Conservation (phyloP, 2,329 filamentous ascomycete genomes). For the Emydomyces testavorans region DNA sequence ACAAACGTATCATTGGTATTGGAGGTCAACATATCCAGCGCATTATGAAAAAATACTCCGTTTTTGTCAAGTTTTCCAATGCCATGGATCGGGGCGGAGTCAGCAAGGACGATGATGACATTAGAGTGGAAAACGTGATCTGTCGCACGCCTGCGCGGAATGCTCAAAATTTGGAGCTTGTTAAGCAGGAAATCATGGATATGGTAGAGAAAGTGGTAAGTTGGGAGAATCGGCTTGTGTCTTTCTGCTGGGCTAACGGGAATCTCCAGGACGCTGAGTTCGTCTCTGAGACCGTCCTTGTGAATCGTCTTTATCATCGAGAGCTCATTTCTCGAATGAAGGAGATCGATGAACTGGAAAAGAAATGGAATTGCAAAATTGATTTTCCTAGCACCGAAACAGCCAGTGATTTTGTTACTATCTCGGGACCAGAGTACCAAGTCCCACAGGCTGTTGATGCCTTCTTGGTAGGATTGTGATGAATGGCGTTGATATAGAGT, state of each 20-base stretch:
- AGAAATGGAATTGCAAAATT: constrained; percentile 99
- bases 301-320: constrained; percentile 90
- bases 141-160: constrained; percentile 95
- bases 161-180: constrained; percentile 87
- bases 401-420: constrained; percentile 88
- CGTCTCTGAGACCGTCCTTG: constrained; percentile 82
- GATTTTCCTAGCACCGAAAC: constrained; percentile 95
- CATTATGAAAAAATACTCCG: constrained; percentile 99
- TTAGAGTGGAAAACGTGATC: constrained; percentile 98
- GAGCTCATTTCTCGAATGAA: constrained; percentile 78
- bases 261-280: constrained; percentile 73
- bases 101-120: constrained; percentile 91
- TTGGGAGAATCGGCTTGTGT: constrained; percentile 17
- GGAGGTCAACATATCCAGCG: constrained; percentile 97
- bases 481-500: neutral
- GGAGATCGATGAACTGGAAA: constrained; percentile 89
- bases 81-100: constrained; percentile 94
- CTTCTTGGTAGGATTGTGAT: constrained; percentile 55
- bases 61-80: constrained; percentile 99
- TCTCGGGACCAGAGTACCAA: constrained; percentile 95
- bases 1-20: constrained; percentile 98
- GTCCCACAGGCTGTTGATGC: constrained; percentile 94
- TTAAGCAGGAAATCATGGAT: constrained; percentile 98
- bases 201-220: constrained; percentile 91
- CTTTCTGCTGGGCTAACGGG: constrained; percentile 3